A percentile compares a stretch with the other conserved stretches of the same genome.
phyloP scores from a whole-genome alignment of 306 rosid genomes.

The Psophocarpus tetragonolobus region DNA sequence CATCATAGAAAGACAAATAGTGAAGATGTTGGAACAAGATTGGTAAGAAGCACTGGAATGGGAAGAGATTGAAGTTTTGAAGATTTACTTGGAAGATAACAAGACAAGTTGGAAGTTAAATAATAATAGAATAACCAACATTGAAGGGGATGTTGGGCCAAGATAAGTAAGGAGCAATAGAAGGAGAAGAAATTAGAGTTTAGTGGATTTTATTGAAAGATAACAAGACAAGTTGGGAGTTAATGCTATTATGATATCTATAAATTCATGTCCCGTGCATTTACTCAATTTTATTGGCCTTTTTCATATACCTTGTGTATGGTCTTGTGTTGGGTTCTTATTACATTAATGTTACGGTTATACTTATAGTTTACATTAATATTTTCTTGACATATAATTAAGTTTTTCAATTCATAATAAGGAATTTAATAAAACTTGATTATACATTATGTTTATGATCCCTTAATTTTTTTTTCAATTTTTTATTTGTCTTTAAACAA shows the following conservation, averaged over 20 bases:
- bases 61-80: no score
- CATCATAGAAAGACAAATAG: constrained; percentile 47
- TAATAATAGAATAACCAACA: no score
- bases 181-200: constrained; percentile 84
- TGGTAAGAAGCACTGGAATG: no score
- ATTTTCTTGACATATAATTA: not conserved
- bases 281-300: not conserved
- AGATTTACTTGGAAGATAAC: no score
- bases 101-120: no score
- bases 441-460: not conserved
- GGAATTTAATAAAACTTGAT: not conserved
- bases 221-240: constrained; percentile 32
- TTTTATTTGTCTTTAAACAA: no score
- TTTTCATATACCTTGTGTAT: not conserved
- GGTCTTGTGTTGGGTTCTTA: not conserved
- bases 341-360: not conserved
- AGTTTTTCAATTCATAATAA: not conserved
- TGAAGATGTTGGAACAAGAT: no score
- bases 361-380: not conserved
- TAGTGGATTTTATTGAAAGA: constrained; percentile 53
- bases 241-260: not conserved
- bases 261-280: not conserved
- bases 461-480: no score
- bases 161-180: constrained; percentile 61
- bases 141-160: constrained; percentile 39